Percentiles rank a stretch among this genome's conserved stretches.
Conservation (phyloP, 352 stramenopile genomes). For the Albugo candida region DNA sequence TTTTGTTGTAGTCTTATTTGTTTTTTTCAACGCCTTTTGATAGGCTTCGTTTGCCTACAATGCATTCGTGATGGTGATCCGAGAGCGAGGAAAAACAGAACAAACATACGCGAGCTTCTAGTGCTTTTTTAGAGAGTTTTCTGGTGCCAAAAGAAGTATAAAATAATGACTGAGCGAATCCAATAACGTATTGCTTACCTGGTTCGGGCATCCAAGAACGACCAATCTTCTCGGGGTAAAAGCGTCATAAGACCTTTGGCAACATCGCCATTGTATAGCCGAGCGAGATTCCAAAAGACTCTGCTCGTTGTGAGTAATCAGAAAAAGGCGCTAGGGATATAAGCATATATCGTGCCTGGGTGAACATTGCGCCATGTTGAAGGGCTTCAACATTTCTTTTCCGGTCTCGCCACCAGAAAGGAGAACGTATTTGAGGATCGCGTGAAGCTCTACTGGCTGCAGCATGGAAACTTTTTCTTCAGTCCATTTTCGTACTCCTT, state of each 20-base stretch:
- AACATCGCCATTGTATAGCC: constrained; percentile 56
- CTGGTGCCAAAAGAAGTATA: constrained; percentile 12
- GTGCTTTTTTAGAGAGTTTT: constrained; percentile 51
- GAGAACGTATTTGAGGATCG: constrained; percentile 67
- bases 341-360: constrained; percentile 17
- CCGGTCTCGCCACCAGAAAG: constrained; percentile 58
- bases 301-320: constrained; percentile 6
- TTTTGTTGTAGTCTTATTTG: constrained; percentile 1
- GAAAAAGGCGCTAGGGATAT: neutral
- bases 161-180: neutral
- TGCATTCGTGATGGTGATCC: neutral
- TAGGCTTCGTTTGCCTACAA: constrained; percentile 42
- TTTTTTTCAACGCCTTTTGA: constrained; percentile 39
- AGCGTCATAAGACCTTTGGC: constrained; percentile 36
- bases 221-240: constrained; percentile 67
- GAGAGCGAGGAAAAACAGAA: neutral
- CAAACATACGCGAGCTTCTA: constrained; percentile 17
- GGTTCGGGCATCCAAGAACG: constrained; percentile 54
- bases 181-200: constrained; percentile 13
- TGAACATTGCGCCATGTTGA: constrained; percentile 78
- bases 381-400: constrained; percentile 76
- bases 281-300: constrained; percentile 74
- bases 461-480: constrained; percentile 55
- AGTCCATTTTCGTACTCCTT: constrained; percentile 59
- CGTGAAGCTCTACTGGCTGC: constrained; percentile 38